These are phyloP conservation scores for Crassisporium funariophilum DNA, from an alignment of 768 basidiomycete species.

Conservation along the genomic window DNA sequence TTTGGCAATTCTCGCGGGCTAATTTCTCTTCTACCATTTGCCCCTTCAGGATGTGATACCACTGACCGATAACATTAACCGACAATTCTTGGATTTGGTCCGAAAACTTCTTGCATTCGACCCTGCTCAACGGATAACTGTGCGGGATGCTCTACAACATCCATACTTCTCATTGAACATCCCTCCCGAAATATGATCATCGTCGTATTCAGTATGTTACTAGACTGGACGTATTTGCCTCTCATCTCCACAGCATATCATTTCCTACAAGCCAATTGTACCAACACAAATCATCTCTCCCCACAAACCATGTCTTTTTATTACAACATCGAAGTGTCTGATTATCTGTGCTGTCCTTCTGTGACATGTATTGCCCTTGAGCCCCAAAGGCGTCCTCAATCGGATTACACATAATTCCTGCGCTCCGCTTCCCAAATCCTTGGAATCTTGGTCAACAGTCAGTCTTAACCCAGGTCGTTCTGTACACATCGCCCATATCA, in stretches of 20 bases:
- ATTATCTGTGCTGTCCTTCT: constrained; percentile 23
- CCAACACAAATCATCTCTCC: constrained; percentile 20
- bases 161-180: constrained; percentile 79
- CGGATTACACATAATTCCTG: no score
- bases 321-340: constrained; percentile 27
- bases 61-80: constrained; percentile 70
- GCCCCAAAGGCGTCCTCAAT: no score
- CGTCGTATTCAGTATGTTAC: constrained; percentile 8
- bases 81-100: constrained; percentile 86
- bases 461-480: no score
- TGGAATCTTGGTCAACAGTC: no score
- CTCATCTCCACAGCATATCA: constrained; percentile 26
- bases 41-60: constrained; percentile 77
- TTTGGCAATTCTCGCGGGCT: constrained; percentile 9
- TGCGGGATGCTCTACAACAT: constrained; percentile 85
- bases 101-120: constrained; percentile 88
- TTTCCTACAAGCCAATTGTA: constrained; percentile 30
- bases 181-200: constrained; percentile 62
- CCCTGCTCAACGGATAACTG: constrained; percentile 84
- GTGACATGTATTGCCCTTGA: constrained; percentile 19
- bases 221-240: constrained; percentile 25
- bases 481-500: no score
- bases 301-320: constrained; percentile 24
- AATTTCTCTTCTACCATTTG: constrained; percentile 6
- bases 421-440: no score